Evolutionary conservation across 2,329 filamentous ascomycete species (phyloP).

Genomic region (Phaeosphaeriaceae sp.): DNA sequence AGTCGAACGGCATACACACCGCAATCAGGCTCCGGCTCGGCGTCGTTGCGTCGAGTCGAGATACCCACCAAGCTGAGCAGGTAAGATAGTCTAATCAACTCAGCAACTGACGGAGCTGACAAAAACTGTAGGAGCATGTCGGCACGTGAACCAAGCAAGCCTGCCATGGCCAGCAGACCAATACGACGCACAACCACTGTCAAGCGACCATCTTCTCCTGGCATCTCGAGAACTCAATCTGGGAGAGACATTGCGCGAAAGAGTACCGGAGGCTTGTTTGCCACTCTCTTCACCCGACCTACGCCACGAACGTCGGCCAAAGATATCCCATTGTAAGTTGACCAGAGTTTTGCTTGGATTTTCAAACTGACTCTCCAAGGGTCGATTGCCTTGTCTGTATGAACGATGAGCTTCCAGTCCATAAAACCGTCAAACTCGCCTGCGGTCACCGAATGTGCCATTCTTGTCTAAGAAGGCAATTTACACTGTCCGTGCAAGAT

Average conservation of each 20-base stretch:
- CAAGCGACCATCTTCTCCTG: constrained; percentile 34
- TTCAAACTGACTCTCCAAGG: constrained; percentile 50
- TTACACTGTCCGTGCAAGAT: constrained; percentile 77
- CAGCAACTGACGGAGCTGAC: background rate
- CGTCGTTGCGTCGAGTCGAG: constrained; percentile 38
- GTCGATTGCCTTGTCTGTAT: constrained; percentile 76
- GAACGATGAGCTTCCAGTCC: constrained; percentile 67
- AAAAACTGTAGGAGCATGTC: constrained; percentile 1
- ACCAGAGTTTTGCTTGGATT: background rate
- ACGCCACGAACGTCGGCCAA: constrained; percentile 33
- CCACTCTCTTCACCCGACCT: constrained; percentile 38
- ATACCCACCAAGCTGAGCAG: constrained; percentile 36
- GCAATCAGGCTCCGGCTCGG: constrained; percentile 39
- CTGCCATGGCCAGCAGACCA: constrained; percentile 35
- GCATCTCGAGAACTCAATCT: constrained; percentile 34
- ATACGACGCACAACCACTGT: constrained; percentile 38
- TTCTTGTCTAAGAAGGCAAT: constrained; percentile 74
- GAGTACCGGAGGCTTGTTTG: constrained; percentile 42
- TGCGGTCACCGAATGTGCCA: constrained; percentile 86
- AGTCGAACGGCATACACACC: constrained; percentile 43
- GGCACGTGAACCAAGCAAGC: constrained; percentile 37
- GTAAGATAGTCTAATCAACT: constrained; percentile 13
- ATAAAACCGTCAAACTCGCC: constrained; percentile 71
- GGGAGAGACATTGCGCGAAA: constrained; percentile 34
- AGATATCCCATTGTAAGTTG: constrained; percentile 31